phyloP scores from a whole-genome alignment of 2,329 filamentous ascomycete genomes.

The Neonectria hederae region DNA sequence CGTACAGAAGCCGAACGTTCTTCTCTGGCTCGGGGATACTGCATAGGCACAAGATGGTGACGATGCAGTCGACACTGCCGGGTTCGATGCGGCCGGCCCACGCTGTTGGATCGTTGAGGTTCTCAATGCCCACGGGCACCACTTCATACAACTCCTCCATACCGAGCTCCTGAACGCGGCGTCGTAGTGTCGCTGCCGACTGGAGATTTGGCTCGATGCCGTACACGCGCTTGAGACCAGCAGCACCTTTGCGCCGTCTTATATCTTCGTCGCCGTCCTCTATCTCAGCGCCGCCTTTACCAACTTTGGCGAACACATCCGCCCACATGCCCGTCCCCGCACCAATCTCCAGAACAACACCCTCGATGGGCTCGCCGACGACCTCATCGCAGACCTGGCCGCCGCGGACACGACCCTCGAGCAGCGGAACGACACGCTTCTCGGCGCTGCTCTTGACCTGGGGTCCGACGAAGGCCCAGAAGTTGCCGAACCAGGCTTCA shows the following conservation, averaged over 20 bases:
- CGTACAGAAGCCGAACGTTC: constrained; percentile 65
- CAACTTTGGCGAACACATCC: constrained; percentile 56
- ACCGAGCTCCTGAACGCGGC: constrained; percentile 60
- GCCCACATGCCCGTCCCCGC: constrained; percentile 71
- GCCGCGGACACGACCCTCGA: constrained; percentile 57
- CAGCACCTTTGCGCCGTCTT: constrained; percentile 25
- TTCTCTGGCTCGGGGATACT: constrained; percentile 68
- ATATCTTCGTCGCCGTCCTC: constrained; percentile 35
- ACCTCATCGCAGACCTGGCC: constrained; percentile 50
- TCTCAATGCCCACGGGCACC: constrained; percentile 70
- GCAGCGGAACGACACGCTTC: constrained; percentile 60
- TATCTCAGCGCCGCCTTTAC: constrained; percentile 17
- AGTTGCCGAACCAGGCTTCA: constrained; percentile 66
- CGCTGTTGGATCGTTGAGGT: constrained; percentile 53
- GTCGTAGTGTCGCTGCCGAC: constrained; percentile 59
- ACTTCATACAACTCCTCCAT: constrained; percentile 68
- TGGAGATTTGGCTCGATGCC: constrained; percentile 71
- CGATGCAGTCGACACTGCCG: constrained; percentile 66
- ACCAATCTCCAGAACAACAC: constrained; percentile 69
- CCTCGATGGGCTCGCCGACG: constrained; percentile 53
- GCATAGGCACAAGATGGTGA: constrained; percentile 70
- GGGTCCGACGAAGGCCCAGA: constrained; percentile 68
- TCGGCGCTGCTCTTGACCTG: constrained; percentile 54
- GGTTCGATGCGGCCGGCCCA: constrained; percentile 59
- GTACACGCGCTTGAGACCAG: constrained; percentile 60